Base-by-base conservation (phyloP, 108 stramenopile genomes). In the Seminavis robusta region DNA sequence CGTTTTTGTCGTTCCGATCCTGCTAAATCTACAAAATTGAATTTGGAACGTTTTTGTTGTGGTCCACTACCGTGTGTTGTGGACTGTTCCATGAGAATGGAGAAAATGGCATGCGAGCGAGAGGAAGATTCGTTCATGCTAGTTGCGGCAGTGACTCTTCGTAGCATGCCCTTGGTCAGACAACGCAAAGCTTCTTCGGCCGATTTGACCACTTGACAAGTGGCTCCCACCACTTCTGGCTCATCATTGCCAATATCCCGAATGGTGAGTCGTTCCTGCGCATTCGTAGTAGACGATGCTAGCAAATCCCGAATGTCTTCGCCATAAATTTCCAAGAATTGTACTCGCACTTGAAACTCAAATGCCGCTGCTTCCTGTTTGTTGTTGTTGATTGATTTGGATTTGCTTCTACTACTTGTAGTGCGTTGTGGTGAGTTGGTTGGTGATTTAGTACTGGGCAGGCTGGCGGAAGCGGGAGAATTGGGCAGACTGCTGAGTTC, bases 221-320 rank as follows among this genome's bases (percentile, higher is more conserved):
- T 86, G 5, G 88, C 88, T 9, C 95, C 97, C 4, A 94, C 50
- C 1, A 96, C 94, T 71, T 91, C 90, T 7, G 90, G 79, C 56
- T 90, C 87, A 20, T 75, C 46, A 42, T 44, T 53, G n/a, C 64
- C 69, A 33, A 68, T 57, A 47, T 91, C 90, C 4, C 86, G 83
- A 63, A 91, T 84, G 8, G 77, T 55, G 23, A 91, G 66, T 68
- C 81, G 83, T 34, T 48, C 29, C 30, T 56, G 43, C 19, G 43
- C 30, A 33, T 39, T 15, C 17, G 45, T 54, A 23, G 59, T 15
- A 26, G 47, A 63, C 33, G 16, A 33, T 51, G 50, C 54, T 20
- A 99, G 76, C 37, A 99, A 69, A 74, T 99, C 98, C 27, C 91
- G 74, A 47, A 99, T 83, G 37, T 96, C 86, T 63, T 91, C 85